Evolutionary conservation across 371 early-diverging fungal genomes (phyloP), one percentile per base, ranked within the genome.

Genomic region (Lichtheimia ornata): DNA sequence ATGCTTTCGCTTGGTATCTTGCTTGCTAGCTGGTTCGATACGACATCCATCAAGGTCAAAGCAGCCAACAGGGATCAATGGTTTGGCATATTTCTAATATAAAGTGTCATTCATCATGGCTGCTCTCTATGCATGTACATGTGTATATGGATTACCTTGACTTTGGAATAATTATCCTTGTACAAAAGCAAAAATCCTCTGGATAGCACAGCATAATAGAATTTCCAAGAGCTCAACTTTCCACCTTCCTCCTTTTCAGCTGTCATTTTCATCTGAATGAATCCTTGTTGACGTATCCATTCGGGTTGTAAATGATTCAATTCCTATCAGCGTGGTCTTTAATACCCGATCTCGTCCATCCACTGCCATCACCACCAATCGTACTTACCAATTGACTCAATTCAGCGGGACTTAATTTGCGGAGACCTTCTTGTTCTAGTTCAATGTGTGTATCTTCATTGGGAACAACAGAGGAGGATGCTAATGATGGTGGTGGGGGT

Each of bases 241-340:
- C 74, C 73, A 20, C 72, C 76, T 45, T 75, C 76, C 44, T 75
- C 71, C 44, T 79, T 79, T 47, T 70, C 76, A 4, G 76, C 73
- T 49, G 69, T 63, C 76, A 79, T 75, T 58, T 80, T 80, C 81
- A 80, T 76, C 49, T 80, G 77, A 27, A 80, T 71, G 50, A 69
- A 70, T 3, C 76, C 76, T 53, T 74, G 69, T 15, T 73, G 71
- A 45, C 77, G 56, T 7, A 74, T 64, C 67, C 74, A 71, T 18
- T 74, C 72, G 4, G 70, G 51, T 25, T 75, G 67, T 13, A 80
- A 54, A 28, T 68, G 68, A 50, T 80, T 70, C 5, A 75, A 59
- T 63, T 69, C 67, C 76, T 25, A 14, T 45, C 14, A 15, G 15
- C 41, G 5, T 30, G 25, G 7, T 28, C n/a, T 43, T 45, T 14